Conservation (phyloP, 495 filamentous ascomycete genomes). For the Penicillium cataractarum region DNA sequence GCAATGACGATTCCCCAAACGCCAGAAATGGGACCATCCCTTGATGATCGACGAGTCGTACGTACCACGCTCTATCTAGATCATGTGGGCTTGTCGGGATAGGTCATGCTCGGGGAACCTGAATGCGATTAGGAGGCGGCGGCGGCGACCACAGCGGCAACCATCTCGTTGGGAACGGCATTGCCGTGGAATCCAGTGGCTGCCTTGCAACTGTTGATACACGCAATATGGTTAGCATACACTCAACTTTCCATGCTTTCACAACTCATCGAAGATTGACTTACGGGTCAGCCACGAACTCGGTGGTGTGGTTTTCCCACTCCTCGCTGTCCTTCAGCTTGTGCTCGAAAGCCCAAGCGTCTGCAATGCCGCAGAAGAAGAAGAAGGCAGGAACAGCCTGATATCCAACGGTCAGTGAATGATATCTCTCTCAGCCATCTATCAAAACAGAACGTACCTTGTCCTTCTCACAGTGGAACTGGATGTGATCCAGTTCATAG, state of each 20-base stretch:
- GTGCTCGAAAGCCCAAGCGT: constrained; percentile 41
- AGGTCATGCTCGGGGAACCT: not conserved
- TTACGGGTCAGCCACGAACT: constrained; percentile 49
- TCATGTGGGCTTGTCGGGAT: not conserved
- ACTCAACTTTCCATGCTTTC: not conserved
- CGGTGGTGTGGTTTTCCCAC: constrained; percentile 34
- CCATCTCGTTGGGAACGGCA: constrained; percentile 7
- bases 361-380: constrained; percentile 47
- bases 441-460: not conserved
- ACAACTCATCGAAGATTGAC: constrained; percentile 18
- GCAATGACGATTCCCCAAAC: not conserved
- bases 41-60: not conserved
- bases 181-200: constrained; percentile 40
- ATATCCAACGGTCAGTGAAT: constrained; percentile 7
- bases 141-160: constrained; percentile 4
- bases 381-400: constrained; percentile 34
- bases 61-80: not conserved
- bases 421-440: not conserved
- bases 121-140: not conserved
- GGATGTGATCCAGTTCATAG: constrained; percentile 10
- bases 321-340: not conserved
- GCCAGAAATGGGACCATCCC: not conserved
- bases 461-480: not conserved
- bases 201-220: constrained; percentile 34
- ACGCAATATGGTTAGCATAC: not conserved